Base-by-base conservation (phyloP, 257 asterid genomes). In the Coffea canephora region DNA sequence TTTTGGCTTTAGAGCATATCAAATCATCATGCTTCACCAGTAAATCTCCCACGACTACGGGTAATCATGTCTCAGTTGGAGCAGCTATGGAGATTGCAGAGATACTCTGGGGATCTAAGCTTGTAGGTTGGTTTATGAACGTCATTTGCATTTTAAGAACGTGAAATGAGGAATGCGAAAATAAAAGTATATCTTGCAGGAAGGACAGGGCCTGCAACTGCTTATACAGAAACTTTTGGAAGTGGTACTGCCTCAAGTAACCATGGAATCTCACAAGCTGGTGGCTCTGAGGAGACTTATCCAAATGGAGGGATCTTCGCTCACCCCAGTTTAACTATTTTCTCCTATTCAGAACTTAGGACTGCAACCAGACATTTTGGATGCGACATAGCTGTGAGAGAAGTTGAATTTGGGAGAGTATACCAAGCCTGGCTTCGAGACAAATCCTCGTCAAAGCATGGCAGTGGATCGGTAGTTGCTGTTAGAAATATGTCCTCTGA, bases 371-470 rank as follows among this genome's bases (percentile, higher is more conserved):
- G 88, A 74, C 90, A 90, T 77, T 90, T 94, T 82, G 88, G 88
- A 75, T 77, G 21, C 31, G 93, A 91, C 83, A 86, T 91, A 0
- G 90, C 91, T 73, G 85, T 90, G 25, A 96, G 94, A 45, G 96
- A 90, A 80, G 97, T 94, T 27, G 97, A 93, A 27, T 90, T 91
- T 78, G 97, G 94, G 8, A 94, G 83, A 41, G 96, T 92, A 36
- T 89, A 90, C 90, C 89, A 89, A 78, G 97, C 97, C 34, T 92
- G 94, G 94, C 84, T 94, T 12, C 92, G 91, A 12, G 90, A 87
- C 34, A 89, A 82, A 83, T 78, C 83, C 54, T 36, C 86, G 0
- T 72, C 83, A 14, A 91, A 77, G 78, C 61, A 75, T 43, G 85
- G 85, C 12, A 82, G 73, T 59, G 91, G 89, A 50, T 66, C 89